These are phyloP conservation scores for Panicum hallii DNA, from an alignment of 202 grass and related monocot genomes.

Conservation along the genomic window DNA sequence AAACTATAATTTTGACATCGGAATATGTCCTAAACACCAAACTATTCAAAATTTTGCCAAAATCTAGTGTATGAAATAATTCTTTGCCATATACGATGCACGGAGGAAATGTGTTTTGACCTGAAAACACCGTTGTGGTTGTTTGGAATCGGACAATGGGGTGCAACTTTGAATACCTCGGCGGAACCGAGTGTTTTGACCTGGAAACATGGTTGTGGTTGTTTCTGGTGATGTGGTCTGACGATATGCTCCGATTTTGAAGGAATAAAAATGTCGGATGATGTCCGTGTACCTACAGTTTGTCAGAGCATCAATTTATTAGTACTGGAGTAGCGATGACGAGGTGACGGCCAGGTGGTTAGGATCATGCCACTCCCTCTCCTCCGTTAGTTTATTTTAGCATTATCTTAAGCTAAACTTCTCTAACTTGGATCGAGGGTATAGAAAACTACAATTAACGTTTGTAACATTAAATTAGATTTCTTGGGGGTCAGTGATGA, in stretches of 20 bases:
- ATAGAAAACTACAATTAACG: no score
- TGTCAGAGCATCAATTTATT: no score
- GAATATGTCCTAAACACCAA: background rate
- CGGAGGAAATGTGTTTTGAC: background rate
- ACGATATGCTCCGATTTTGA: background rate
- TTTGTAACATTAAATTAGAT: no score
- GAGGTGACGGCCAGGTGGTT: no score
- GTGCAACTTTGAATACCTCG: background rate
- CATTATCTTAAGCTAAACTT: no score
- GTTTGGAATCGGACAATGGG: background rate
- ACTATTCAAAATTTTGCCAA: conserved; percentile 35
- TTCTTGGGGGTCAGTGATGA: no score
- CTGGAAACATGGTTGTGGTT: background rate
- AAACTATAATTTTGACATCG: conserved; percentile 22
- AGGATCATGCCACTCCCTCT: no score
- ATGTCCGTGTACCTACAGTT: no score
- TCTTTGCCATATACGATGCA: background rate
- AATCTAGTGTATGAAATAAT: conserved; percentile 48
- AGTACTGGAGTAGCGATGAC: no score
- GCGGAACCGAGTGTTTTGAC: background rate
- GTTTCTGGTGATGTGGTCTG: background rate
- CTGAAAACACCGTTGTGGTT: background rate
- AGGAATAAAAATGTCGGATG: background rate
- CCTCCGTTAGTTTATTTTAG: no score
- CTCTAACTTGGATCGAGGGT: no score